These are phyloP conservation scores for Ganoderma sp. DNA, from an alignment of 1,284 basidiomycete species.

Conservation along the genomic window DNA sequence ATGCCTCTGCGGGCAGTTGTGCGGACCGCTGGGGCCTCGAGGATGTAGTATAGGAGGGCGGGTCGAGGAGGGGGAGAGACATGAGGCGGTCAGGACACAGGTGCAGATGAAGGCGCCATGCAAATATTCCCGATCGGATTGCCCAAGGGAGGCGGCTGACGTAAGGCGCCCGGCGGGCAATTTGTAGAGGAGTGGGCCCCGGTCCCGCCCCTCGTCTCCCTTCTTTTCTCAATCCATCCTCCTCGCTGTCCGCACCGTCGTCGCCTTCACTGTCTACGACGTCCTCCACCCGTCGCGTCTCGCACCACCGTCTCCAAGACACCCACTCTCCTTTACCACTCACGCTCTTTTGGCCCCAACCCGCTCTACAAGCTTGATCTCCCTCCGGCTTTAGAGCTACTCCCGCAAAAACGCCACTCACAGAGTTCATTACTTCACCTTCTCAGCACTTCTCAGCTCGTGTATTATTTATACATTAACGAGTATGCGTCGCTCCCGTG, in stretches of 20 bases:
- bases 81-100: not conserved
- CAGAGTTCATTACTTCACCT: slow-evolving; percentile 27
- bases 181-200: slow-evolving; percentile 4
- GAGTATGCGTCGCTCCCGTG: slow-evolving; percentile 41
- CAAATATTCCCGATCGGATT: slow-evolving; percentile 29
- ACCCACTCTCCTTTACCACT: slow-evolving; percentile 34
- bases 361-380: slow-evolving; percentile 26
- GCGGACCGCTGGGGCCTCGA: slow-evolving; percentile 45
- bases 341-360: slow-evolving; percentile 37
- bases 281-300: slow-evolving; percentile 26
- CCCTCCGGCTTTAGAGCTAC: slow-evolving; percentile 32
- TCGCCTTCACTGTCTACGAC: slow-evolving; percentile 38
- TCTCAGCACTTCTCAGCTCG: slow-evolving; percentile 21
- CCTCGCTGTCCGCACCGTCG: slow-evolving; percentile 34
- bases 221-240: slow-evolving; percentile 29
- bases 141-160: slow-evolving; percentile 26
- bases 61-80: slow-evolving; percentile 42
- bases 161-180: slow-evolving; percentile 24
- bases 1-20: slow-evolving; percentile 51
- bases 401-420: slow-evolving; percentile 32
- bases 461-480: slow-evolving; percentile 31
- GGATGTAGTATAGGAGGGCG: slow-evolving; percentile 39
- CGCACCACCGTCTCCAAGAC: not conserved
- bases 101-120: not conserved
- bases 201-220: slow-evolving; percentile 24